phyloP scores from a whole-genome alignment of 202 grass and related monocot species.

The Elaeis oleifera region DNA sequence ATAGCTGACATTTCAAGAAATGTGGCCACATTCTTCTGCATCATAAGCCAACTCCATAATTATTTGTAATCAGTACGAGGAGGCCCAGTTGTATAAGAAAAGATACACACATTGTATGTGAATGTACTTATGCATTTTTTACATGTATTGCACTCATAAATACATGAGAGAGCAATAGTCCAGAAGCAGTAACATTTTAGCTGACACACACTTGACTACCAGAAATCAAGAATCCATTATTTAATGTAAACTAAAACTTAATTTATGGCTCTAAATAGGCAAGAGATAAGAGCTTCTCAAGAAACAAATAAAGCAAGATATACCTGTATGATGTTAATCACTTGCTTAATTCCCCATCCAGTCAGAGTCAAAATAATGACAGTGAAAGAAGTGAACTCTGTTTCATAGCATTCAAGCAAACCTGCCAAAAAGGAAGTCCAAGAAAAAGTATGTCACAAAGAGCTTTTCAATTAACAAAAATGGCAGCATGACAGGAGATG shows the following conservation, averaged over 20 bases:
- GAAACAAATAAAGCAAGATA: background rate
- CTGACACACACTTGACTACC: too few species aligned
- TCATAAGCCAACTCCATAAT: too few species aligned
- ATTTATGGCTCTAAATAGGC: background rate
- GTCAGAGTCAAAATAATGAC: slow-evolving; percentile 50
- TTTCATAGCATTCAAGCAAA: slow-evolving; percentile 38
- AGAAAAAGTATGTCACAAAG: slow-evolving; percentile 12
- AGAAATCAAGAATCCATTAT: too few species aligned
- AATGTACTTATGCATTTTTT: too few species aligned
- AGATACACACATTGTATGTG: too few species aligned
- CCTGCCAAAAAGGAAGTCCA: slow-evolving; percentile 23
- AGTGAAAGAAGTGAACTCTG: slow-evolving; percentile 40
- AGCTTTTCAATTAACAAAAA: slow-evolving; percentile 2
- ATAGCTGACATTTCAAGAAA: too few species aligned
- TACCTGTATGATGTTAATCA: slow-evolving; percentile 83
- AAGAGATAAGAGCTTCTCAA: background rate
- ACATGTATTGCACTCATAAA: too few species aligned
- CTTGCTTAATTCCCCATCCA: slow-evolving; percentile 88
- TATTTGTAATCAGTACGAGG: too few species aligned
- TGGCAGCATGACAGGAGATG: slow-evolving; percentile 7
- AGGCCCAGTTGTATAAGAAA: too few species aligned
- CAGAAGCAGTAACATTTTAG: too few species aligned
- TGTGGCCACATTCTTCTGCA: too few species aligned
- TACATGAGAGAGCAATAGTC: too few species aligned
- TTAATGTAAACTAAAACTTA: background rate